Conservation (phyloP, 345 rosid genomes). For the Gossypium stocksii region DNA sequence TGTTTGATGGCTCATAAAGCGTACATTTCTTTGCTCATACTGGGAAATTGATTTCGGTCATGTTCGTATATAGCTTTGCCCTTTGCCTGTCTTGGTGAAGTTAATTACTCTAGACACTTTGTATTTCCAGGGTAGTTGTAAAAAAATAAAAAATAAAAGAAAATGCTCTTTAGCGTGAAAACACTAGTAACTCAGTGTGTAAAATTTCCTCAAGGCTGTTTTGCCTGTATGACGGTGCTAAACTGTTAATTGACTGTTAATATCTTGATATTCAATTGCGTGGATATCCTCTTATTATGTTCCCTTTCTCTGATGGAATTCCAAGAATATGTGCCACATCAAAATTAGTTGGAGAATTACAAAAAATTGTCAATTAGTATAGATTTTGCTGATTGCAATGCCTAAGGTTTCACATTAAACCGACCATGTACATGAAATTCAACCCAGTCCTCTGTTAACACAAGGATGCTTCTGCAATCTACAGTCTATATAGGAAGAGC, state of each 20-base stretch:
- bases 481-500: not conserved
- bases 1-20: slow-evolving; percentile 24
- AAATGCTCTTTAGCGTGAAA: too few species aligned
- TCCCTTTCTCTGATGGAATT: too few species aligned
- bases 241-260: not conserved
- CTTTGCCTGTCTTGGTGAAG: not conserved
- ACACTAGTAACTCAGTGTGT: too few species aligned
- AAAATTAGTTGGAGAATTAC: not conserved
- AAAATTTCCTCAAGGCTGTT: not conserved
- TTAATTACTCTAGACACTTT: not conserved
- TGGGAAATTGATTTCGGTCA: slow-evolving; percentile 9
- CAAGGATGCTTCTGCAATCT: not conserved
- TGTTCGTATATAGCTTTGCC: slow-evolving; percentile 33
- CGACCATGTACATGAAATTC: not conserved
- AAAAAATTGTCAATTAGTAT: not conserved
- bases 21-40: slow-evolving; percentile 34
- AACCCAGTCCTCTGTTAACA: not conserved
- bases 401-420: not conserved
- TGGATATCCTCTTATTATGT: not conserved
- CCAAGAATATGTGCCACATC: not conserved
- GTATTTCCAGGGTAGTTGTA: too few species aligned
- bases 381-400: not conserved
- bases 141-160: too few species aligned
- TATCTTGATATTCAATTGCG: slow-evolving; percentile 2
- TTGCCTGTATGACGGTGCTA: not conserved